Evolutionary conservation across 2,329 filamentous ascomycete genomes (phyloP).

Genomic region (Apiospora kogelbergensis): DNA sequence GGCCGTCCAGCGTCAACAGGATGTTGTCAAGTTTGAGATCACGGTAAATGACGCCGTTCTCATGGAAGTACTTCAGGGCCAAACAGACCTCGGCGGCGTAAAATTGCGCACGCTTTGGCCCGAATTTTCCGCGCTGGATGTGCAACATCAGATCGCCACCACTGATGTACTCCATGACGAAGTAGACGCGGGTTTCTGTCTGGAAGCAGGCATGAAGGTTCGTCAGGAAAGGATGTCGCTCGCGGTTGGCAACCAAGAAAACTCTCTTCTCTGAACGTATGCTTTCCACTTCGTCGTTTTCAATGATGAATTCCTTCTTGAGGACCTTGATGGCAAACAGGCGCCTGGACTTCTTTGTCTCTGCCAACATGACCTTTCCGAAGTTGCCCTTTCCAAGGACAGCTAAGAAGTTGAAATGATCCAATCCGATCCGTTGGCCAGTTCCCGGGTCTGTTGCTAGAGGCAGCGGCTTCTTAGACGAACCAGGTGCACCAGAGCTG

Average conservation of each 20-base stretch:
- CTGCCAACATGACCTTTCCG: conserved; percentile 98
- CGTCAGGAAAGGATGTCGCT: conserved; percentile 91
- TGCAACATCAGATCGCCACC: conserved; percentile 99
- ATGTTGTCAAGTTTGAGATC: conserved; percentile 95
- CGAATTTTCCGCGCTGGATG: conserved; percentile 95
- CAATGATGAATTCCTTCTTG: conserved; percentile 99
- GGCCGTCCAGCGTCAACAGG: conserved; percentile 87
- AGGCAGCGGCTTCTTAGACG: conserved; percentile 62
- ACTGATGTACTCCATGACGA: conserved; percentile 99
- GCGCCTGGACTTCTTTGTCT: conserved; percentile 89
- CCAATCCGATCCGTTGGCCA: conserved; percentile 84
- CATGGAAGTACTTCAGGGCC: conserved; percentile 98
- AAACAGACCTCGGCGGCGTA: conserved; percentile 97
- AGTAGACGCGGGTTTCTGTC: conserved; percentile 97
- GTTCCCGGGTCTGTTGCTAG: conserved; percentile 70
- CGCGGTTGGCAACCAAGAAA: conserved; percentile 94
- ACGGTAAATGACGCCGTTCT: conserved; percentile 98
- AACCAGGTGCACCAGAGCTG: conserved; percentile 31
- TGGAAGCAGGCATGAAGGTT: conserved; percentile 98
- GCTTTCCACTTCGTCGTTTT: conserved; percentile 98
- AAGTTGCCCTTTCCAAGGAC: conserved; percentile 99
- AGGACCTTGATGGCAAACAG: conserved; percentile 98
- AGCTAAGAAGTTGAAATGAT: conserved; percentile 98
- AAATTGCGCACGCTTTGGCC: conserved; percentile 95
- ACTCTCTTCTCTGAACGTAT: conserved; percentile 97